Evolutionary conservation across 768 basidiomycete genomes (phyloP).

Genomic region (Exsudoporus frostii): DNA sequence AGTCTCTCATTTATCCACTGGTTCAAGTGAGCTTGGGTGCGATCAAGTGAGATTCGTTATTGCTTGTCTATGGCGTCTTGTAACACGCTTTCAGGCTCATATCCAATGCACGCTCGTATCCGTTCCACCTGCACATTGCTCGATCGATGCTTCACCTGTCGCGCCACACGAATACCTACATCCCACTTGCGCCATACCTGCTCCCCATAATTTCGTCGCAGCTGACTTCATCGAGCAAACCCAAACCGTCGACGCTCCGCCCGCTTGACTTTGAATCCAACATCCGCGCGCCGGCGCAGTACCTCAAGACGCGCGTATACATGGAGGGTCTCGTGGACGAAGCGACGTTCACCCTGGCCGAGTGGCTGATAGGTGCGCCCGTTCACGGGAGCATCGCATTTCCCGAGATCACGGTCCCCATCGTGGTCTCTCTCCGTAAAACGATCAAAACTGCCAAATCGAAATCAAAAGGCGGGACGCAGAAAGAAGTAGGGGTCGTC

Average conservation of each 20-base stretch:
- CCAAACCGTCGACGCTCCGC: conserved; percentile 81
- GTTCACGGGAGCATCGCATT: conserved; percentile 88
- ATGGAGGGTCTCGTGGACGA: conserved; percentile 83
- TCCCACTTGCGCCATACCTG: conserved; percentile 84
- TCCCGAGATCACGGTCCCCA: conserved; percentile 86
- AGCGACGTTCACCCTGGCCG: conserved; percentile 69
- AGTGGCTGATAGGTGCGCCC: conserved; percentile 69
- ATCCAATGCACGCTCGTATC: conserved; percentile 87
- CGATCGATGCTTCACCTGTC: conserved; percentile 86
- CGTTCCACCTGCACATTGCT: conserved; percentile 89
- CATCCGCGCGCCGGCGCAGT: conserved; percentile 85
- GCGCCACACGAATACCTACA: conserved; percentile 78
- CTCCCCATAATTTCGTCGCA: conserved; percentile 81
- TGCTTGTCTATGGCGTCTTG: neutral
- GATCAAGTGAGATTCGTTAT: conserved; percentile 61
- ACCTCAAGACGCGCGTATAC: conserved; percentile 84
- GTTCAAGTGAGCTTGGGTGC: conserved; percentile 93
- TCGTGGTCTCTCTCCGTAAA: conserved; percentile 68
- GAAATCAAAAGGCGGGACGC: conserved; percentile 29
- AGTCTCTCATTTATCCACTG: conserved; percentile 90
- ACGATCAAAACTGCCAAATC: conserved; percentile 62
- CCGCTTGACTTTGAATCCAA: conserved; percentile 86
- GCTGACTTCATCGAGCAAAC: conserved; percentile 62
- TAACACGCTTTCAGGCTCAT: conserved; percentile 60
- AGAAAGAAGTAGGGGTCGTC: conserved; percentile 59